Evolutionary conservation across 2,329 filamentous ascomycete genomes (phyloP), one percentile per base, ranked within the genome.

Genomic region (Fusarium fracticaudum): DNA sequence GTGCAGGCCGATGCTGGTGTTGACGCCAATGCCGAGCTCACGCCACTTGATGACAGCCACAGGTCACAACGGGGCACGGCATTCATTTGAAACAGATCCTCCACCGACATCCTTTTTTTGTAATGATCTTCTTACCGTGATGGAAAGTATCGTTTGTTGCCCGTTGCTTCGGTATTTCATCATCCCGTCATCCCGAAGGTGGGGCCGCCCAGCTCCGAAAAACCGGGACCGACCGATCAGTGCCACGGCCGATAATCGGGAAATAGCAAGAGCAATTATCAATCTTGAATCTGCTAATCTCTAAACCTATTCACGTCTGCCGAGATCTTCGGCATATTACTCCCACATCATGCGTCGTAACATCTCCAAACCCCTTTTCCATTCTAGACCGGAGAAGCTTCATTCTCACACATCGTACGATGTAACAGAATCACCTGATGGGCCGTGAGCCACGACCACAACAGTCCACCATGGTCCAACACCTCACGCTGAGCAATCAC

Each of bases 401-500:
- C 35, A 70, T 60, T 64, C 57, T 55, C 45, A 47, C 15, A 10
- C 50, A 74, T 75, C 72, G 66, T 75, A 75, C 59, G 72, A 75
- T 74, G 51, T 5, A 24, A 55, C 14, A 60, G n/a, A 75, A 74
- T 74, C 72, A 67, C 64, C 72, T 73, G 72, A 74, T 73, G 65
- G 48, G 13, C 51, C 45, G 41, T 58, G 60, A 72, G 69, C 69
- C 69, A 72, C 50, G 60, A 59, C 60, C 45, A 47, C 40, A 69
- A 74, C 72, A 74, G 68, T 74, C 71, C 71, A 74, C 71, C 67
- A 74, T 72, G 50, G 51, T 60, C 71, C 69, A 60, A 74, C 62
- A 37, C 31, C 45, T 60, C 60, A 50, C 44, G 24, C 40, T 40
- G 37, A 54, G 45, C 50, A 37, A 37, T 37, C 40, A 38, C 20